A percentile compares a stretch with the other conserved stretches of the same genome.
These are phyloP conservation scores for Pichia ethanolica DNA, from an alignment of 805 yeast genomes.

Conservation along the genomic window DNA sequence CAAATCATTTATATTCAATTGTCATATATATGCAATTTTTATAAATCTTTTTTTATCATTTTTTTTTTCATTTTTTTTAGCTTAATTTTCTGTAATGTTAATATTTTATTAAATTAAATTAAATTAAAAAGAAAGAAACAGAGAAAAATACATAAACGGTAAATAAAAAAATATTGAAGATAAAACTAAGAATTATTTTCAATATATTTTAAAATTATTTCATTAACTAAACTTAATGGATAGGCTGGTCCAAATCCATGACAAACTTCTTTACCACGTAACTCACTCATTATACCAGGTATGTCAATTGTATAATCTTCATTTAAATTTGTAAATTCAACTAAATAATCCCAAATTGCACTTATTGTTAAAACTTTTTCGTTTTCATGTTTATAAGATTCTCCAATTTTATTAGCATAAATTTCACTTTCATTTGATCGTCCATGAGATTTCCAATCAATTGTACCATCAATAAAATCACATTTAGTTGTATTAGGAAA, in stretches of 20 bases:
- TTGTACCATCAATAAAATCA: slow-evolving; percentile 18
- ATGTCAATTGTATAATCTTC: slow-evolving; percentile 48
- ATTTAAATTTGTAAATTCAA: slow-evolving; percentile 39
- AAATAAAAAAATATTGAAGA: too few relatives aligned
- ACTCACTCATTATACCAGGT: slow-evolving; percentile 44
- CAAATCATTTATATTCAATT: too few relatives aligned
- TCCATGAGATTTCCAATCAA: slow-evolving; percentile 12
- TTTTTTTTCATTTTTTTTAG: neutral
- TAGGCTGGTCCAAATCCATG: slow-evolving; percentile 78
- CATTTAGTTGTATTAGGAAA: slow-evolving; percentile 21
- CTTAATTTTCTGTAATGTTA: neutral
- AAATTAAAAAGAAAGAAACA: too few relatives aligned
- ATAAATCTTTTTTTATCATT: neutral
- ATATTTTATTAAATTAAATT: neutral
- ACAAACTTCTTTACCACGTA: slow-evolving; percentile 66
- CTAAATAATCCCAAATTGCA: slow-evolving; percentile 78
- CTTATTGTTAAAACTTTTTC: slow-evolving; percentile 56
- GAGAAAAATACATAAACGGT: too few relatives aligned
- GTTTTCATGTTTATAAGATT: slow-evolving; percentile 23
- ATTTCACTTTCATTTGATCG: slow-evolving; percentile 1
- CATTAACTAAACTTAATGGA: slow-evolving; percentile 37
- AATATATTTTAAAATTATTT: slow-evolving; percentile 23
- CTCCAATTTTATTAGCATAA: slow-evolving; percentile 12
- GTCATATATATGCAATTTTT: slow-evolving; percentile 1
- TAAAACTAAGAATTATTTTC: neutral